Evolutionary conservation across 352 stramenopile genomes (phyloP).

Genomic region (Pythium insidiosum): DNA sequence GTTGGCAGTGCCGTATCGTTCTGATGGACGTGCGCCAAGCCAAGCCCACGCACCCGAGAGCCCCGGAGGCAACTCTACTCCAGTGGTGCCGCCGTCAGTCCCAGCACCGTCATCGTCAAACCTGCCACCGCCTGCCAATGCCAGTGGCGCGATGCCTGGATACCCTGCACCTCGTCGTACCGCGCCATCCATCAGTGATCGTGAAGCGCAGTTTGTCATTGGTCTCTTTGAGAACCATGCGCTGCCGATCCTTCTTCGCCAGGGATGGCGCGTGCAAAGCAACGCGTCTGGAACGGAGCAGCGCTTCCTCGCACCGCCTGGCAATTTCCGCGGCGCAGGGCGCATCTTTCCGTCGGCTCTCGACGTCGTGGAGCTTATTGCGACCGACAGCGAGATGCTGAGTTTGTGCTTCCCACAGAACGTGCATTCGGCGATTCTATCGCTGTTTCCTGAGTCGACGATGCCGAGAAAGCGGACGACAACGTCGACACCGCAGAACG

Average conservation of each 20-base stretch:
- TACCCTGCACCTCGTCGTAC: slow-evolving; percentile 9
- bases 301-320: slow-evolving; percentile 30
- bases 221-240: slow-evolving; percentile 79
- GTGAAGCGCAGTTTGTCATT: slow-evolving; percentile 66
- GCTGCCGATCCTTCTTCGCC: slow-evolving; percentile 44
- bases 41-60: no score
- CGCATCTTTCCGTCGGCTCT: slow-evolving; percentile 48
- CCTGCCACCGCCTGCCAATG: background rate
- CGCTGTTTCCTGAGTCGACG: slow-evolving; percentile 36
- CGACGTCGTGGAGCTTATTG: slow-evolving; percentile 72
- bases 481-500: background rate
- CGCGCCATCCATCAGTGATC: slow-evolving; percentile 51
- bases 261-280: slow-evolving; percentile 55
- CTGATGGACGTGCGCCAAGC: no score
- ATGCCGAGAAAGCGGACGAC: slow-evolving; percentile 16
- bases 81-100: slow-evolving; percentile 3
- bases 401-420: slow-evolving; percentile 60
- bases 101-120: background rate
- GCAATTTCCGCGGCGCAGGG: slow-evolving; percentile 17
- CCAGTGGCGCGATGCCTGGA: no score
- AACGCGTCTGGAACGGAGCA: slow-evolving; percentile 23
- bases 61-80: slow-evolving; percentile 2
- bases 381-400: slow-evolving; percentile 49
- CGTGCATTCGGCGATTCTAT: slow-evolving; percentile 65
- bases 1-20: slow-evolving; percentile 10